Evolutionary conservation across 805 yeast genomes (phyloP).

Genomic region (Saturnispora besseyi): DNA sequence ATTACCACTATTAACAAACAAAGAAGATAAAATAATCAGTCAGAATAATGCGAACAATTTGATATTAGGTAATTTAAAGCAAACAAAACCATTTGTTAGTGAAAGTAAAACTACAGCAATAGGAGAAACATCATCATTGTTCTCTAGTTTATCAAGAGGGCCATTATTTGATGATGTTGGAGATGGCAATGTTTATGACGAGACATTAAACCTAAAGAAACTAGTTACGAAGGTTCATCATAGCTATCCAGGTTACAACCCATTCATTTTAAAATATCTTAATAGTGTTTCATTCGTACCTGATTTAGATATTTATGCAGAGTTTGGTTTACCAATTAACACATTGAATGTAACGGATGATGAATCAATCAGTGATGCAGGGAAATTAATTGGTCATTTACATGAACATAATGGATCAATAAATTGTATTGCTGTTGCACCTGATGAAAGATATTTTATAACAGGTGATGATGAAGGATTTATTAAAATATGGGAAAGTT

Average conservation of each 20-base stretch:
- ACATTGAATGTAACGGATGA: background rate
- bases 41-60: background rate
- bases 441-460: slow-evolving; percentile 56
- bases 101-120: slow-evolving; percentile 17
- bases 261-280: slow-evolving; percentile 51
- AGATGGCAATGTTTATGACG: slow-evolving; percentile 20
- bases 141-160: background rate
- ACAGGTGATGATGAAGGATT: slow-evolving; percentile 73
- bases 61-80: slow-evolving; percentile 3
- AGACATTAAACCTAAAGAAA: slow-evolving; percentile 19
- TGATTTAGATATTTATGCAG: slow-evolving; percentile 48
- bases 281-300: slow-evolving; percentile 47
- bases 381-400: slow-evolving; percentile 46
- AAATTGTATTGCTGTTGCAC: slow-evolving; percentile 48
- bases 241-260: slow-evolving; percentile 62
- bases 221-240: slow-evolving; percentile 29
- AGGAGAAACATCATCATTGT: slow-evolving; percentile 16
- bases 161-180: slow-evolving; percentile 17
- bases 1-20: background rate
- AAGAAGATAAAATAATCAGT: background rate
- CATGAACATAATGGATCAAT: slow-evolving; percentile 54
- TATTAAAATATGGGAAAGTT: slow-evolving; percentile 71
- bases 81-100: slow-evolving; percentile 10
- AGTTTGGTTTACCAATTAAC: slow-evolving; percentile 45
- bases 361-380: background rate